Evolutionary conservation across 805 yeast genomes (phyloP).

Genomic region (Metschnikowia sp.): DNA sequence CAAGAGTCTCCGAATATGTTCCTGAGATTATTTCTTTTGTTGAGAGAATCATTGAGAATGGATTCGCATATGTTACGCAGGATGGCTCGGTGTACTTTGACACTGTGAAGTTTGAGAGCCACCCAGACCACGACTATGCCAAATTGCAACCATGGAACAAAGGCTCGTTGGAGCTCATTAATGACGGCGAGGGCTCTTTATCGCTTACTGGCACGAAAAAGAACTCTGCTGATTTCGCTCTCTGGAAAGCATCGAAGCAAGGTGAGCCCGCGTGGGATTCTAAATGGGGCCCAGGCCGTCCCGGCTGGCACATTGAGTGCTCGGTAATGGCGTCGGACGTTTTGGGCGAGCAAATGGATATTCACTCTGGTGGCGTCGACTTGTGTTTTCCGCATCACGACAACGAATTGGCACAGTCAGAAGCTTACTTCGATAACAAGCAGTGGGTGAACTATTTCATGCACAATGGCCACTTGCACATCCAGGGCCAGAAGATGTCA

Average conservation of each 20-base stretch:
- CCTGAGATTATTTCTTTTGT: constrained; percentile 89
- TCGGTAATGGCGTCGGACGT: constrained; percentile 96
- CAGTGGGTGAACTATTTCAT: constrained; percentile 98
- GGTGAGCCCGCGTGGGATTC: constrained; percentile 97
- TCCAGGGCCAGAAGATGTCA: constrained; percentile 98
- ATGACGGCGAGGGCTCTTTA: constrained; percentile 93
- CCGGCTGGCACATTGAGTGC: constrained; percentile 99
- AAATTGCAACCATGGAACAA: constrained; percentile 98
- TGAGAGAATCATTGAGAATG: constrained; percentile 66
- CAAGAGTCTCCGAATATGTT: constrained; percentile 92
- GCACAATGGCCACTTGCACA: constrained; percentile 96
- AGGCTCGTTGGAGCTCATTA: constrained; percentile 78
- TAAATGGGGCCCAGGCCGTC: constrained; percentile 97
- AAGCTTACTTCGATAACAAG: constrained; percentile 80
- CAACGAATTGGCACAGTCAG: constrained; percentile 95
- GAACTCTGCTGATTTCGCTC: constrained; percentile 83
- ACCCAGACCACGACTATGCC: constrained; percentile 78
- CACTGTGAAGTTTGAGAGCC: constrained; percentile 73
- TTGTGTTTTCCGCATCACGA: constrained; percentile 99
- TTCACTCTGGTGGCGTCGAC: constrained; percentile 96
- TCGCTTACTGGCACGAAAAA: constrained; percentile 54
- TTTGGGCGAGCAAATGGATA: constrained; percentile 80
- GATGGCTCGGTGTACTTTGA: constrained; percentile 98
- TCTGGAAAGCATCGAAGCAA: constrained; percentile 94
- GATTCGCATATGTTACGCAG: constrained; percentile 75